Evolutionary conservation across 768 basidiomycete genomes (phyloP).

Genomic region (Serendipita indica): DNA sequence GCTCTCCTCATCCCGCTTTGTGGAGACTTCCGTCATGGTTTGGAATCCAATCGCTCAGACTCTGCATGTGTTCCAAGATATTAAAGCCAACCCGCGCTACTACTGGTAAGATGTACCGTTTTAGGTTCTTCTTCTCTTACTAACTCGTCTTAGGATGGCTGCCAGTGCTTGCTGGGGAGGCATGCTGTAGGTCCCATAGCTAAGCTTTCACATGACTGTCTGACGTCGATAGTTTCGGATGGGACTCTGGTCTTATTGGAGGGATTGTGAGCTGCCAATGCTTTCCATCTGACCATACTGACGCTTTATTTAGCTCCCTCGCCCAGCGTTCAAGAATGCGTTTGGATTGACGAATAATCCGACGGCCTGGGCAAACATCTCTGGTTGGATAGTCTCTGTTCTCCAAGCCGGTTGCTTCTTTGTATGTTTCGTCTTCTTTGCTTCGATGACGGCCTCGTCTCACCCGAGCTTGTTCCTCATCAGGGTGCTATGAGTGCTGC

Average conservation of each 20-base stretch:
- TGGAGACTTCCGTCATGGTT: not conserved
- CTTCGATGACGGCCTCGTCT: not conserved
- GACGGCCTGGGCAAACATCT: not conserved
- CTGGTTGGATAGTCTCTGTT: conserved; percentile 48
- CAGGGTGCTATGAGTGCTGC: conserved; percentile 8
- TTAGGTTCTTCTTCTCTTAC: not conserved
- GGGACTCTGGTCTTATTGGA: conserved; percentile 9
- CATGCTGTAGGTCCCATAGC: conserved; percentile 1
- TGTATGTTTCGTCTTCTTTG: not conserved
- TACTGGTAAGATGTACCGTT: not conserved
- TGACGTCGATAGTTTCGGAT: not conserved
- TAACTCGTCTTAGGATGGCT: not conserved
- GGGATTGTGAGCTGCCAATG: not conserved
- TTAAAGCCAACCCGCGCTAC: conserved; percentile 1
- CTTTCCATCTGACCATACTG: not conserved
- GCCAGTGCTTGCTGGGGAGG: conserved; percentile 6
- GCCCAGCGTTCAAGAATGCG: conserved; percentile 6
- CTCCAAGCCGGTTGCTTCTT: conserved; percentile 83
- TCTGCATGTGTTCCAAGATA: not conserved
- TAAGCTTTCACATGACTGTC: not conserved
- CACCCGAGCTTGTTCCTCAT: not conserved
- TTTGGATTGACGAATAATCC: conserved; percentile 1
- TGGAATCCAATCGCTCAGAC: conserved; percentile 1
- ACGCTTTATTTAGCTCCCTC: not conserved
- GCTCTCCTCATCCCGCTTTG: not conserved